phyloP scores from a whole-genome alignment of 2,329 filamentous ascomycete species.

The Fusarium concolor region DNA sequence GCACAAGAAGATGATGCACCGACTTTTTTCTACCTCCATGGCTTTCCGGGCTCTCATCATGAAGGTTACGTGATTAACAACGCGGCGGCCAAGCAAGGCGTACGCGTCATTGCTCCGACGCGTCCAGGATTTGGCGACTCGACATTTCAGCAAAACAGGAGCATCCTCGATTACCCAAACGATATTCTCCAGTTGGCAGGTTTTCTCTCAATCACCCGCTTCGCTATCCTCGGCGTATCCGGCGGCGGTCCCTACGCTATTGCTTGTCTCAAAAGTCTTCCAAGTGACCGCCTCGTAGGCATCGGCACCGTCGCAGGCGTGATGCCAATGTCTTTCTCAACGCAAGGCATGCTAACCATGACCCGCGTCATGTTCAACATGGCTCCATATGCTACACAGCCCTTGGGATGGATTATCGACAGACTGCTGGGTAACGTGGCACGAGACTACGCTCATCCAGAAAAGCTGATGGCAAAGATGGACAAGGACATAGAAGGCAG shows the following conservation, averaged over 20 bases:
- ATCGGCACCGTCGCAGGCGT: slow-evolving; percentile 16
- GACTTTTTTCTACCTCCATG: slow-evolving; percentile 27
- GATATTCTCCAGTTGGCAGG: slow-evolving; percentile 10
- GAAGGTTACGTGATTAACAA: slow-evolving; percentile 10
- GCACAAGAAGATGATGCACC: slow-evolving; percentile 4
- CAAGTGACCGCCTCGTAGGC: slow-evolving; percentile 1
- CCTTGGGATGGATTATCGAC: slow-evolving; percentile 19
- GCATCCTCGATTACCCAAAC: slow-evolving; percentile 10
- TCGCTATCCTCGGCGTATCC: slow-evolving; percentile 18
- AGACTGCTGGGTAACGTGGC: slow-evolving; percentile 2
- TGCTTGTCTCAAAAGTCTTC: slow-evolving; percentile 19
- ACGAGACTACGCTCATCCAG: slow-evolving; percentile 19
- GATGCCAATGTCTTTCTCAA: slow-evolving; percentile 27
- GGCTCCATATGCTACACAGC: slow-evolving; percentile 7
- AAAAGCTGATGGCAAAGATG: slow-evolving; percentile 17
- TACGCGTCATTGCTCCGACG: slow-evolving; percentile 22
- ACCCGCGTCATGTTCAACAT: slow-evolving; percentile 18
- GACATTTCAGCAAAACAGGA: slow-evolving; percentile 23
- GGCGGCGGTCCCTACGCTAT: slow-evolving; percentile 31
- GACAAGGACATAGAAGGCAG: slow-evolving; percentile 18
- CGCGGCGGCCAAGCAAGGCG: neutral
- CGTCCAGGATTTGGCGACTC: slow-evolving; percentile 25
- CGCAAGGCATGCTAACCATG: slow-evolving; percentile 23
- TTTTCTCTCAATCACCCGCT: neutral
- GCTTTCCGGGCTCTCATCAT: slow-evolving; percentile 31